These are phyloP conservation scores for Brassica rapa DNA, from an alignment of 345 rosid species.

Conservation along the genomic window DNA sequence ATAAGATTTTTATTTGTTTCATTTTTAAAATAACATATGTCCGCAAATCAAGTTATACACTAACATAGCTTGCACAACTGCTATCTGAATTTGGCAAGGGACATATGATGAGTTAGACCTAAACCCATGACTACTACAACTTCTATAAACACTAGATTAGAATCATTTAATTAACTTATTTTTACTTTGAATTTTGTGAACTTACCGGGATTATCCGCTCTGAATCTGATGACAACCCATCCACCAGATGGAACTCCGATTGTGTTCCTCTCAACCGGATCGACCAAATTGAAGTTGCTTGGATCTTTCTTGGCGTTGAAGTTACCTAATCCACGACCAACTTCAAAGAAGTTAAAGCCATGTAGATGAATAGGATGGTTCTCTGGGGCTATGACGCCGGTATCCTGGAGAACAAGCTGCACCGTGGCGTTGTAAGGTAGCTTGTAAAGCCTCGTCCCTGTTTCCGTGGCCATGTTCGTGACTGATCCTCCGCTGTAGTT, in stretches of 20 bases:
- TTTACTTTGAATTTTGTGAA: not conserved
- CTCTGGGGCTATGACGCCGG: conserved; percentile 73
- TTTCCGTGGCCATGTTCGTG: conserved; percentile 55
- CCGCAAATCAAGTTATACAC: not conserved
- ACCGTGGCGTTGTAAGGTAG: conserved; percentile 72
- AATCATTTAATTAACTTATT: not conserved
- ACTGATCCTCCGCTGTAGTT: conserved; percentile 70
- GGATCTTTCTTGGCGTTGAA: conserved; percentile 63
- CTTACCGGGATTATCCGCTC: conserved; percentile 91
- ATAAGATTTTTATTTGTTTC: not conserved
- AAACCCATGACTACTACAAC: not conserved
- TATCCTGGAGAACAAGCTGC: conserved; percentile 83
- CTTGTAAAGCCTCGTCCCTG: conserved; percentile 66
- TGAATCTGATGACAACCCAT: conserved; percentile 84
- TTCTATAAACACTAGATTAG: conserved; percentile 2
- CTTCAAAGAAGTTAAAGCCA: conserved; percentile 80
- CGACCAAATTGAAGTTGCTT: conserved; percentile 70
- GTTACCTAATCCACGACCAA: conserved; percentile 80
- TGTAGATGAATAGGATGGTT: conserved; percentile 92
- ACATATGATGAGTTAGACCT: conserved; percentile 1
- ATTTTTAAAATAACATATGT: not conserved
- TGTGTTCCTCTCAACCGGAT: conserved; percentile 96
- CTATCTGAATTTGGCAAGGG: not conserved
- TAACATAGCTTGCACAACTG: not conserved
- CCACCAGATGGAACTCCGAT: conserved; percentile 92